These are phyloP conservation scores for Boletellus sp. DNA, from an alignment of 1,284 basidiomycete genomes.

Conservation along the genomic window DNA sequence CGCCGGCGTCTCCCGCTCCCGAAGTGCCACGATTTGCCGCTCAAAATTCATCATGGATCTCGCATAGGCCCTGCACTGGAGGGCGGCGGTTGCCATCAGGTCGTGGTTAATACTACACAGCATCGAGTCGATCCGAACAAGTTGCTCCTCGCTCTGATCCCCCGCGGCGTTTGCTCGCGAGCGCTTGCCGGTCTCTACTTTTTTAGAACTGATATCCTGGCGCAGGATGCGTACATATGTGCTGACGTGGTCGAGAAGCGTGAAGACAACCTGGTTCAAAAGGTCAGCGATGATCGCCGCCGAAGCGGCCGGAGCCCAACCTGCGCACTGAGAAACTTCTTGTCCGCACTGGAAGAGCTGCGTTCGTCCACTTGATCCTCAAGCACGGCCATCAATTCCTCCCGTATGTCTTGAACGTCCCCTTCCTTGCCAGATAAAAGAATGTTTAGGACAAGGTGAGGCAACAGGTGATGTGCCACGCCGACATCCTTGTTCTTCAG, in stretches of 20 bases:
- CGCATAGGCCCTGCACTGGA: conserved; percentile 92
- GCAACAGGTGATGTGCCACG: conserved; percentile 87
- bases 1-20: conserved; percentile 38
- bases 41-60: conserved; percentile 95
- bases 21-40: conserved; percentile 63
- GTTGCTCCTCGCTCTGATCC: conserved; percentile 50
- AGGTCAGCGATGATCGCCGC: neutral
- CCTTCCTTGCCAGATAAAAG: conserved; percentile 73
- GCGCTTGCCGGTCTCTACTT: conserved; percentile 46
- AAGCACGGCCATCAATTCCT: conserved; percentile 81
- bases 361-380: conserved; percentile 78
- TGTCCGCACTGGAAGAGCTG: conserved; percentile 63
- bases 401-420: conserved; percentile 63
- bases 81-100: conserved; percentile 89
- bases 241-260: conserved; percentile 91
- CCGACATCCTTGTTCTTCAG: conserved; percentile 87
- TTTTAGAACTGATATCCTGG: conserved; percentile 52
- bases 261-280: conserved; percentile 78
- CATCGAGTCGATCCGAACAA: conserved; percentile 72
- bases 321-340: conserved; percentile 85
- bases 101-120: conserved; percentile 83
- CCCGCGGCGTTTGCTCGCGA: conserved; percentile 36
- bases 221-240: conserved; percentile 80
- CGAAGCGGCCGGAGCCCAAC: conserved; percentile 40
- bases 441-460: conserved; percentile 87